These are phyloP conservation scores for Triticum turgidum DNA, from an alignment of 176 grass and related monocot species.

Conservation along the genomic window DNA sequence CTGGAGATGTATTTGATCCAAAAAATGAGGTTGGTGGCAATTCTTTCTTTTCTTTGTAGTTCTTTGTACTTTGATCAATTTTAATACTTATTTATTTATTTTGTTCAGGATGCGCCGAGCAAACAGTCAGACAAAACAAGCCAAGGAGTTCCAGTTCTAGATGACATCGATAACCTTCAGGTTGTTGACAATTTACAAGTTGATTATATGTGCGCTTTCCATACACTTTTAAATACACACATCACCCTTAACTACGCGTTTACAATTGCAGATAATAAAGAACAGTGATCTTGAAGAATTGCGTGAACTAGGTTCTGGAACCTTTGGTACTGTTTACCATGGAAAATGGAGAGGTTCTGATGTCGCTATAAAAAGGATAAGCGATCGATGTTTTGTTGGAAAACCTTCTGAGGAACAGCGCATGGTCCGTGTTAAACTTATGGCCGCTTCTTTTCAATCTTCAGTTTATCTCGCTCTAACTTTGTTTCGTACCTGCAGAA, in stretches of 20 bases:
- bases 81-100: constrained; percentile 13
- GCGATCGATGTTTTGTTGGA: constrained; percentile 89
- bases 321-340: constrained; percentile 96
- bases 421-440: constrained; percentile 47
- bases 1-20: constrained; percentile 43
- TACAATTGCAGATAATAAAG: constrained; percentile 74
- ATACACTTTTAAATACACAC: not conserved
- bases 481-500: constrained; percentile 43
- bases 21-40: constrained; percentile 61
- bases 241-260: not conserved
- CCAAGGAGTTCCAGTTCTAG: constrained; percentile 45
- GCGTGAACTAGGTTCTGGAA: constrained; percentile 88
- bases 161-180: constrained; percentile 72
- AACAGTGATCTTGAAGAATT: constrained; percentile 97
- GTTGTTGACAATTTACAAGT: constrained; percentile 21
- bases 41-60: constrained; percentile 12
- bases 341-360: constrained; percentile 98
- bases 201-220: not conserved
- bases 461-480: constrained; percentile 16
- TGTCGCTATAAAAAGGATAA: constrained; percentile 98
- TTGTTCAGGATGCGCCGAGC: constrained; percentile 47
- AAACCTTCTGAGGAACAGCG: constrained; percentile 86
- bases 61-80: not conserved
- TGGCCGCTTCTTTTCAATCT: not conserved
- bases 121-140: constrained; percentile 64